Conservation (phyloP, 352 stramenopile species). For the Phytophthora macrochlamydospora region DNA sequence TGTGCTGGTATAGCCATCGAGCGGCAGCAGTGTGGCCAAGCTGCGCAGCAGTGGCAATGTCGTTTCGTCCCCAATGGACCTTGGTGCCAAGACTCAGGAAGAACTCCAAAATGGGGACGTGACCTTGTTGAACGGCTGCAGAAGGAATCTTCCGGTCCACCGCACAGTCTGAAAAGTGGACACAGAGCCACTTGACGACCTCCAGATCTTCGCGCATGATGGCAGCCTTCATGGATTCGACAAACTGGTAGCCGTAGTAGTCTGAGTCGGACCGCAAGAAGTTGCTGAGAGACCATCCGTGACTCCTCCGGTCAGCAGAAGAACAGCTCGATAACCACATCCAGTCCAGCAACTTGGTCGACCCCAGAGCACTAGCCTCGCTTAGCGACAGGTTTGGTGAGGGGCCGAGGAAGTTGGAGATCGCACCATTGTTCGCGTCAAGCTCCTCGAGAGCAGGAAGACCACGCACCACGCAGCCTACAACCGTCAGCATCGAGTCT, state of each 20-base stretch:
- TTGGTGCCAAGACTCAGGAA: no score
- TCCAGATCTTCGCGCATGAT: slow-evolving; percentile 1
- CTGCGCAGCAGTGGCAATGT: no score
- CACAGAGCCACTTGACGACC: slow-evolving; percentile 2
- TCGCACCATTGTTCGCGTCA: not conserved
- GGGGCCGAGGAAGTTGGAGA: slow-evolving; percentile 1
- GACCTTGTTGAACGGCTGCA: no score
- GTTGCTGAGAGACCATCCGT: slow-evolving; percentile 3
- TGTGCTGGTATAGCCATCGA: no score
- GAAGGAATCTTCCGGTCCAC: not conserved
- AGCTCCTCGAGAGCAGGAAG: no score
- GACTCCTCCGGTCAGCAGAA: not conserved
- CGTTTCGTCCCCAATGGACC: no score
- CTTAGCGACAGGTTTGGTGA: not conserved
- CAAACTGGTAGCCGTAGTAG: slow-evolving; percentile 5
- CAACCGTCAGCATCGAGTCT: no score
- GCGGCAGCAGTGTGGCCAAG: no score
- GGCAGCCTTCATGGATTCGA: not conserved
- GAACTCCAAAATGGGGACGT: no score
- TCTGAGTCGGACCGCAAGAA: slow-evolving; percentile 8
- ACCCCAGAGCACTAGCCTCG: not conserved
- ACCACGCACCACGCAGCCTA: no score
- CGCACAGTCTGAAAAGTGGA: not conserved
- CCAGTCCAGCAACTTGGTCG: slow-evolving; percentile 2
- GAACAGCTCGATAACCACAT: slow-evolving; percentile 7